Base-by-base conservation (phyloP, 805 yeast genomes). In the Ogataea minuta region DNA sequence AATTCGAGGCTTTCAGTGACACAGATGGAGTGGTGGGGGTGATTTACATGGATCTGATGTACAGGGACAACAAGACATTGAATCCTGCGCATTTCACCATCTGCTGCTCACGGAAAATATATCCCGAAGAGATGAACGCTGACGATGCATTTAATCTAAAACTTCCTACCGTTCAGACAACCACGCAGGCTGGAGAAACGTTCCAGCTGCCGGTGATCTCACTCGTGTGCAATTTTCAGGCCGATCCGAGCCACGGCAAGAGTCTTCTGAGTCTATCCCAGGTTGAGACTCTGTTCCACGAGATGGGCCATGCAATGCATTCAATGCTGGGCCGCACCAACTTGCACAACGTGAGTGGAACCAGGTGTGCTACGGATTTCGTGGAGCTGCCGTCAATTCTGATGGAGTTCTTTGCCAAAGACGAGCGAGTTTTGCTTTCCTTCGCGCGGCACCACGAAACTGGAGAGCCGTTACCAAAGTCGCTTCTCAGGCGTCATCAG, bases 241-340 rank as follows among this genome's bases (percentile, higher is more conserved):
- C 63, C 2, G 70, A 63, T 21, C 63, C 67, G 9, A 57, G 62
- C 2, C 69, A 62, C 20, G 52, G 56, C 5, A 74, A 77, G 15
- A 80, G 90, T 21, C 65, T 85, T 13, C 63, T 91, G 27, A 70
- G 81, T 9, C 69, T 86, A 41, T 76, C 72, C 41, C 98, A 93
- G 54, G 89, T 91, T 14, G 96, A 91, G 53, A 93, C 99, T 0
- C 66, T 93, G 13, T 93, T 93, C 67, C 99, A 93, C 63, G 99
- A 93, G 63, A 89, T 93, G 96, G 99, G 99, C 1, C 99, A 93
- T 62, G 98, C 98, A 1, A 84, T 93, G 77, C 99, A 93, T 60
- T 87, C 97, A 3, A 91, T 93, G 96, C 66, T 93, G 14, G 99
- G 98, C 0, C 74, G 91, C 46, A 93, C 99, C 0, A 72, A 81